Evolutionary conservation across 106 monocot species (phyloP), one percentile per base, ranked within the genome.

Genomic region (Dioscorea alata): DNA sequence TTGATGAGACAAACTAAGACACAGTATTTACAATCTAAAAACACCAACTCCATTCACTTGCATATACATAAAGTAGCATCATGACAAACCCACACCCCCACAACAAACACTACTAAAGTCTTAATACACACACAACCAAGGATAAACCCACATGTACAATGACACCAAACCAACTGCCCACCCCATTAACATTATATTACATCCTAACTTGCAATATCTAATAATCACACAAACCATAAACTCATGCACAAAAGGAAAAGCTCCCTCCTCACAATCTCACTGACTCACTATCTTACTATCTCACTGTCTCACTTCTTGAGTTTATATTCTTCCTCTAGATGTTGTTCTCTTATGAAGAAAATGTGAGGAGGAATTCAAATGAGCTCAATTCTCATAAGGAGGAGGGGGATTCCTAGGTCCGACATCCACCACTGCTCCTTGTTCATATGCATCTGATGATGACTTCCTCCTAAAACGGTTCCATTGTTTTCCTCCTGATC

Each of bases 391-490:
- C 63, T 83, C 79, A 72, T 61, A 49, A 75, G 78, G 73, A 77
- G 80, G 59, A 77, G 66, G 4, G 9, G 60, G 17, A 66, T 49
- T 69, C 60, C 66, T 54, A 6, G 64, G 61, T 69, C 66, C 71
- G 60, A 33, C 33, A 5, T 57, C 75, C 63, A 25, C 69, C 57
- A 49, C 28, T 33, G 53, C 70, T 34, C 50, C 60, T 67, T 67
- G 54, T 63, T 72, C 85, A 59, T 75, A 81, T n/a, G 76, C 81
- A 31, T 85, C 80, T 0, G 85, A 85, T 12, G 66, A 71, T 6
- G 83, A 83, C 59, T 83, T 86, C 74, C 86, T 78, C 59, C 85
- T 66, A 25, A 89, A 83, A 56, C 82, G 73, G 66, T 82, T 82
- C 76, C 85, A 73, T 48, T 77, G 76, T 64, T 63, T 74, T 10